Evolutionary conservation across 2,329 filamentous ascomycete species (phyloP), one percentile per base, ranked within the genome.

Genomic region (Apiospora rasikravindrae): DNA sequence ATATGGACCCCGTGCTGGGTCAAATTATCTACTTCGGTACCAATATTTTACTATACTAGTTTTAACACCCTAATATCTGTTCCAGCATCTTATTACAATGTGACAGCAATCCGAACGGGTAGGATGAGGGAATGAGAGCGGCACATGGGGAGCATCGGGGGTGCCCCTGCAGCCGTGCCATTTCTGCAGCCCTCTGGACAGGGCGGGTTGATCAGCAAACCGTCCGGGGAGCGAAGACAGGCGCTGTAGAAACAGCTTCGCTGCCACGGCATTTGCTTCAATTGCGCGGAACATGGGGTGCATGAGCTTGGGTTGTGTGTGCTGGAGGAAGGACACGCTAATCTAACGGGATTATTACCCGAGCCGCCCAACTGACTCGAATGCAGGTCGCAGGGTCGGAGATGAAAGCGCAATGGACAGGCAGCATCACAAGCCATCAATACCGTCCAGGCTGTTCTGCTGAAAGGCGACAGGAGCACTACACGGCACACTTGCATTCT

Each of bases 271-370:
- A 40, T n/a, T 40, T 64, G 57, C 33, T 19, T 64, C 14, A 24
- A 64, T 64, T 64, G 57, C 57, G 24, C 40, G 57, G 53, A 33
- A 61, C 40, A 42, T 42, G 40, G 40, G 40, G 4, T 53, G 24
- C 49, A 53, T 53, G 49, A 11, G 49, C 10, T 51, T 49, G 19
- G 19, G 45, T 8, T 47, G 19, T 10, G 45, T 49, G 45, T 22
- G 19, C 22, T n/a, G 24, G 24, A 16, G 24, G 10, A 29, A 61
- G 53, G 29, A 8, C 19, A 24, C 57, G 57, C 57, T 64, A 64
- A 64, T 64, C 33, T 64, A n/a, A n/a, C 57, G 57, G 57, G 33
- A 40, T 40, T n/a, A 64, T 64, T 64, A 64, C 57, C 57, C 57
- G 57, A 64, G 57, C 57, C 57, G 57, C 57, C 19, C 29, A 64